A percentile compares a stretch with the other conserved stretches of the same genome.
Conservation (phyloP, 441 rosid species). For the Cnidoscolus chayamansa region DNA sequence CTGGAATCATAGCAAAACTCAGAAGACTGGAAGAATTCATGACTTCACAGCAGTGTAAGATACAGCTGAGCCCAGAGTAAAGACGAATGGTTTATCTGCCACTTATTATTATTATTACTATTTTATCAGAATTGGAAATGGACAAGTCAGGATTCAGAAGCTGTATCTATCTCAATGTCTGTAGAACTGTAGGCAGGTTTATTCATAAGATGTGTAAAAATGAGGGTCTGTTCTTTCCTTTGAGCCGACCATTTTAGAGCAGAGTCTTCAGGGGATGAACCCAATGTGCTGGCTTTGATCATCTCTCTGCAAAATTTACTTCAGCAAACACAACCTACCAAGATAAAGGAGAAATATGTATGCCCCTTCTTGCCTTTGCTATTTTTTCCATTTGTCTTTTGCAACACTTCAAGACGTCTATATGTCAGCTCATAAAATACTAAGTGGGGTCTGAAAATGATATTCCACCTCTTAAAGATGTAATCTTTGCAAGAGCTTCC, state of each 20-base stretch:
- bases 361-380: background rate
- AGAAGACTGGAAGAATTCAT: background rate
- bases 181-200: background rate
- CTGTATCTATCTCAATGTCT: background rate
- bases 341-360: background rate
- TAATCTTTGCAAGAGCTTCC: background rate
- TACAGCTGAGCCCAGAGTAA: background rate
- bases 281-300: slow-evolving; percentile 29
- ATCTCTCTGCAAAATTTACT: background rate
- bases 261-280: slow-evolving; percentile 39
- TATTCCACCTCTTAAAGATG: background rate
- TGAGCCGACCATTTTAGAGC: slow-evolving; percentile 11
- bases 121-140: slow-evolving; percentile 4
- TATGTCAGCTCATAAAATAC: background rate
- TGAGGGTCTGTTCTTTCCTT: slow-evolving; percentile 19
- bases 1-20: background rate
- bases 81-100: background rate
- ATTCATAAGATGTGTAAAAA: slow-evolving; percentile 20
- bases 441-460: slow-evolving; percentile 8
- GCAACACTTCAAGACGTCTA: too few species aligned
- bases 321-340: background rate
- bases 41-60: too few species aligned
- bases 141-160: background rate
- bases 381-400: background rate
- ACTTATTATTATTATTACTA: too few species aligned